Base-by-base conservation (phyloP, 345 rosid species). In the Salix purpurea region DNA sequence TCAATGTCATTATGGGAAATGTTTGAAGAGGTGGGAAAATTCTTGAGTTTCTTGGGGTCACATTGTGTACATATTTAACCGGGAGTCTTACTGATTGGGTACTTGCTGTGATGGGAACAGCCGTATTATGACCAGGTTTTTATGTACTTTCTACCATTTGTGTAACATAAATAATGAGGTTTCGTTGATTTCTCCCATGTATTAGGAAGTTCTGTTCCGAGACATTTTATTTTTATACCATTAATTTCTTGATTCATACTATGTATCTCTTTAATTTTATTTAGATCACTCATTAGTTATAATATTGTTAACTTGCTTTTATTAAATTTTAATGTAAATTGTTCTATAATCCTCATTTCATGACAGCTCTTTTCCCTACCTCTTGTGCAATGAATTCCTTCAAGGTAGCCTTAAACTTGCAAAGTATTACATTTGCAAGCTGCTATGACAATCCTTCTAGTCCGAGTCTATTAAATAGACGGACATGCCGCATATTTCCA, bases 51-150 rank as follows among this genome's bases (percentile, higher is more conserved):
- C 69, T 36, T 42, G 44, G 84, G 80, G 70, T 84, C 81, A 48
- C 67, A 67, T 75, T 80, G 56, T 88, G 88, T 86, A 83, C 32
- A 86, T 81, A 44, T 73, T 69, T 76, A 69, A 71, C 50, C 56
- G 52, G 76, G 78, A 64, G 75, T 60, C 56, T 74, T 69, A 62
- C 67, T 58, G 74, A 58, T 32, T 67, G 42, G 68, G 72, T 70
- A 46, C 74, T 42, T 62, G 40, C 65, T 72, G 77, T 71, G 73
- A 69, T 72, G 75, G 74, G 37, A 65, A 24, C 30, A 28, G 76
- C 79, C 37, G 58, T 60, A 58, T 79, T 44, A 58, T 84, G 70
- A 48, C 80, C 48, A 68, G 65, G 58, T 56, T 70, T 7, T 58
- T 50, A n/a, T 74, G 61, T 70, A 24, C 42, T 61, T 79, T 76